Base-by-base conservation (phyloP, 345 rosid genomes). In the Pugionium cornutum region DNA sequence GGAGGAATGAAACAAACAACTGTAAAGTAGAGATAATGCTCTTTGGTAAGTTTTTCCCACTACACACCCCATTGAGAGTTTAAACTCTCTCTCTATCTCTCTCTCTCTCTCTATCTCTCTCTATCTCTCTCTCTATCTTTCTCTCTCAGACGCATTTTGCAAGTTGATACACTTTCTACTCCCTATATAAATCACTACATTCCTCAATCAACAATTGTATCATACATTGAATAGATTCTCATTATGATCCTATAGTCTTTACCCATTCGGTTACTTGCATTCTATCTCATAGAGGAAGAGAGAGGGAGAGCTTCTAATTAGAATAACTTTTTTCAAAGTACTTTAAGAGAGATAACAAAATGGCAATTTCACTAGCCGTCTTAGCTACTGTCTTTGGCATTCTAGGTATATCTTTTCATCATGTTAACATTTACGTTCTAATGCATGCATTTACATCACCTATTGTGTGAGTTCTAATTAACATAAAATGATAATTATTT, bases 321-420 rank as follows among this genome's bases (percentile, higher is more conserved):
- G 27, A 49, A 30, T 1, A 28, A 18, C 18, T n/a, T 55, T 27
- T 36, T 4, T 29, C 5, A n/a, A 11, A 46, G 35, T 37, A 56
- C 50, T 9, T 32, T 3, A 48, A 29, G 47, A 50, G 45, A 34
- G 37, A 51, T 0, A 60, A 0, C 32, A 57, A 27, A 44, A 83
- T 83, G 88, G 82, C 81, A 28, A 57, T 76, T 33, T 53, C 70
- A 70, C 78, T 70, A 46, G 64, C 70, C 48, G 43, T 80, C 39
- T 76, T 45, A 77, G 76, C 61, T 70, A 73, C 81, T 58, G 81
- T 84, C 58, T 86, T 86, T 71, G 97, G 96, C 60, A 40, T 91
- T 77, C 74, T 84, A 58, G 97, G 97, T 89, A 81, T 5, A 25
- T 30, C 11, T 40, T 56, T 33, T 29, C 33, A 18, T 18, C 18